Evolutionary conservation across 495 filamentous ascomycete species (phyloP), one percentile per base, ranked within the genome.

Genomic region (Hyaloscypha hepaticicola): DNA sequence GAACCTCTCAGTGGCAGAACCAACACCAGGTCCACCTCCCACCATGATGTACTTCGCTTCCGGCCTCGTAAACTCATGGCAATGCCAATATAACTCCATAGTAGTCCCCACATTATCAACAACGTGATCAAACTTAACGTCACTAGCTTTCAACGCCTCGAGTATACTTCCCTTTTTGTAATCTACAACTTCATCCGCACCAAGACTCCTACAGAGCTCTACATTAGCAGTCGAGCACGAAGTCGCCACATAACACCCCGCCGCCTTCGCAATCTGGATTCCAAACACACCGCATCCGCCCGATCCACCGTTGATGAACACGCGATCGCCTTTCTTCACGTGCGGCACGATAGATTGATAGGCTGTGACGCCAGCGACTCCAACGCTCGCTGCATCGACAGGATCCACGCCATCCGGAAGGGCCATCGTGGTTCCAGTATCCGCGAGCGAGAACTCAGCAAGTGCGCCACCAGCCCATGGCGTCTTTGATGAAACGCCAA

Each of bases 271-370:
- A 62, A 90, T 81, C 70, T 90, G 87, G 59, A 90, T 86, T 3
- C 78, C 81, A 67, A 84, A 87, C 0, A 80, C 77, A 0, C 88
- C 88, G 5, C 78, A 79, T 0, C 88, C 87, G 8, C 88, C 88
- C 0, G 82, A 85, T 1, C 87, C 88, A 27, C 85, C 88, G 61
- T 90, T 90, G 66, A 91, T 80, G 72, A 90, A 87, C 29, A 91
- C 78, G 63, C 80, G 81, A 55, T 83, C 80, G 5, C 83, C 84
- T 0, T 69, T 26, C 49, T 79, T 77, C 55, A 87, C 79, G 66
- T 84, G 75, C 14, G 83, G 81, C n/a, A 75, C 75, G 27, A 90
- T 76, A 25, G 77, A 70, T 72, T 89, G 86, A 55, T 84, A 87
- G 0, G 86, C 83, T 1, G 87, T 87, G 67, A 81, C 65, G 0